Evolutionary conservation across 2,329 filamentous ascomycete species (phyloP).

Genomic region (Epichloe sp.): DNA sequence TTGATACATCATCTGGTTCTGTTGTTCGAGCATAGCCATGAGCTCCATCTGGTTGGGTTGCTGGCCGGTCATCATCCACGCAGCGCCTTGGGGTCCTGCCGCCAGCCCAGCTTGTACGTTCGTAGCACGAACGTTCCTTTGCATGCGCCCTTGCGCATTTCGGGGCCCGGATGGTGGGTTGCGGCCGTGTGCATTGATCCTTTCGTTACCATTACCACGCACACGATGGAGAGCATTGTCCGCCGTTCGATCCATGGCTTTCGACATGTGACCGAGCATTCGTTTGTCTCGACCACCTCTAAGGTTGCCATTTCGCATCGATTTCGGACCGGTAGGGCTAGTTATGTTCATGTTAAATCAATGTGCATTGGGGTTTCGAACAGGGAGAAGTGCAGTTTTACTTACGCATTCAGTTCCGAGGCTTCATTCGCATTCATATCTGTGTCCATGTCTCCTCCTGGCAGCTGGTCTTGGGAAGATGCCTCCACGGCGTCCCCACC

Average conservation of each 20-base stretch:
- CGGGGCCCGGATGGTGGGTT: constrained; percentile 61
- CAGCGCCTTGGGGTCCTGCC: constrained; percentile 22
- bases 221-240: constrained; percentile 74
- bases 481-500: constrained; percentile 16
- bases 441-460: constrained; percentile 43
- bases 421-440: constrained; percentile 54
- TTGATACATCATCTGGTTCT: constrained; percentile 75
- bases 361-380: not conserved
- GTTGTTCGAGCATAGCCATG: constrained; percentile 75
- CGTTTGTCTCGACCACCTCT: constrained; percentile 58
- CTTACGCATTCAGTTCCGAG: constrained; percentile 46
- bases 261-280: constrained; percentile 74
- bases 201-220: constrained; percentile 58
- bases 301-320: constrained; percentile 66
- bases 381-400: constrained; percentile 7
- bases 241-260: constrained; percentile 63
- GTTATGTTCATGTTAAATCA: not conserved
- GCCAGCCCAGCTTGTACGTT: constrained; percentile 38
- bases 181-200: constrained; percentile 68
- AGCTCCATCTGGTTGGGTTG: constrained; percentile 39
- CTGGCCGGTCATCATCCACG: constrained; percentile 35
- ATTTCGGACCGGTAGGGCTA: constrained; percentile 88
- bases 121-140: constrained; percentile 31
- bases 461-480: constrained; percentile 22
- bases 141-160: constrained; percentile 35